Conservation (phyloP, 805 yeast genomes). For the Cephaloascus albidus region DNA sequence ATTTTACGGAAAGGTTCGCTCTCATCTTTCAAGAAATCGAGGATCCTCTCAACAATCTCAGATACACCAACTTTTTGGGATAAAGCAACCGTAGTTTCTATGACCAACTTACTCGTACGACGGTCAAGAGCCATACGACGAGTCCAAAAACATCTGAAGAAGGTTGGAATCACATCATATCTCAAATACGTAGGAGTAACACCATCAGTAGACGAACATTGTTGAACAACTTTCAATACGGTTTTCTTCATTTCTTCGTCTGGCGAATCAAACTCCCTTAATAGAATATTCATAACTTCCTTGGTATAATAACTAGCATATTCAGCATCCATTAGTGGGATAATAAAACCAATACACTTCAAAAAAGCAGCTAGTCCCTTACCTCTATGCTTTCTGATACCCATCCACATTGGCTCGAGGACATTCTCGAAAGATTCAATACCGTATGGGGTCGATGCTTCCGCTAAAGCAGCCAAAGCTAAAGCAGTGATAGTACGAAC, state of each 20-base stretch:
- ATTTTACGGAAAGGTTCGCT: conserved; percentile 72
- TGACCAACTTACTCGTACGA: conserved; percentile 48
- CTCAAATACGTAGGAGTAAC: conserved; percentile 41
- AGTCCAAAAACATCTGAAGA: conserved; percentile 71
- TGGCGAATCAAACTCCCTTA: conserved; percentile 69
- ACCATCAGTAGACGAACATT: conserved; percentile 53
- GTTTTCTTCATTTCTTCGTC: conserved; percentile 83
- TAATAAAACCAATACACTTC: conserved; percentile 66
- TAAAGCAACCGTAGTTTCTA: conserved; percentile 61
- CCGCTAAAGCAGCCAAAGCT: conserved; percentile 69
- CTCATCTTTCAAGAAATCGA: conserved; percentile 64
- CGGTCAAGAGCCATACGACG: conserved; percentile 69
- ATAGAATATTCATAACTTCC: conserved; percentile 58
- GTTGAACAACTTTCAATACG: conserved; percentile 58
- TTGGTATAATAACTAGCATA: conserved; percentile 69
- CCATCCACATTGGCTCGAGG: conserved; percentile 74
- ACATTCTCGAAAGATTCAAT: conserved; percentile 74
- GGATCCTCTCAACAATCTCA: conserved; percentile 45
- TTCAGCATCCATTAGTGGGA: conserved; percentile 83
- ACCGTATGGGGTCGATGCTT: conserved; percentile 79
- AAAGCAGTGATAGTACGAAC: conserved; percentile 65
- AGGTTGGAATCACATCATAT: conserved; percentile 46
- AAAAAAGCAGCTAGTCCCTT: conserved; percentile 66
- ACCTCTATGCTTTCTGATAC: conserved; percentile 71
- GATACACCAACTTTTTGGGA: conserved; percentile 62